Base-by-base conservation (phyloP, 2,329 filamentous ascomycete genomes). In the Aspergillus pseudoviridinutans region DNA sequence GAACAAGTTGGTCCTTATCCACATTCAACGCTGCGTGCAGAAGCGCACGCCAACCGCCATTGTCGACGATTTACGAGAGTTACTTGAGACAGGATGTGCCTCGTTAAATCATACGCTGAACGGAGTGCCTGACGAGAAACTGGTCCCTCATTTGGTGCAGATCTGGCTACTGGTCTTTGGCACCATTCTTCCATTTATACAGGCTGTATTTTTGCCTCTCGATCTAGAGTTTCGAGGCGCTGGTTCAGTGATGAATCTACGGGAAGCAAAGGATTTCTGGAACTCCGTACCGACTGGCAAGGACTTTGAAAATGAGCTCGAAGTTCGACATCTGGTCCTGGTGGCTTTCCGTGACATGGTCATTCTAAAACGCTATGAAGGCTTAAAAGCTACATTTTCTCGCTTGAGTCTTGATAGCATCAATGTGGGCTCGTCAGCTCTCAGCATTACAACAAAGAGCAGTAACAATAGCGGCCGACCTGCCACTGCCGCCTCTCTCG, bases 141-240 rank as follows among this genome's bases (percentile, higher is more conserved):
- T 97, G n/a, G 91, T 97, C 24, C 90, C 91, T 0, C 87, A 91
- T 56, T 80, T 99, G 0, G 93, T 97, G 2, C 91, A 96, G 70
- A 87, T 97, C 69, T 99, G 94, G 94, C 85, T 95, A 58, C 87
- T 94, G 50, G 92, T 94, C 0, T 97, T 97, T 68, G 93, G 91
- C 2, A 89, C 85, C 6, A 90, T 97, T 41, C 77, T 97, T 4
- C 94, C 94, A 0, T 97, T 96, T 69, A 87, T 99, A 66, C 93
- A 97, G 77, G 92, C 93, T 1, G 92, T 97, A 1, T 97, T 99
- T 70, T 79, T 99, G 1, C 94, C 92, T 0, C 78, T 99, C 1
- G 94, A 99, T 68, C 84, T 96, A 10, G 94, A 99, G 71, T 96
- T 99, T 71, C 88, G 91, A 54, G 94, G 93, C 5, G 84, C 84